Percentiles rank a stretch among this genome's conserved stretches.
Conservation (phyloP, 139 green algal genomes). For the Medakamo hakoo region DNA sequence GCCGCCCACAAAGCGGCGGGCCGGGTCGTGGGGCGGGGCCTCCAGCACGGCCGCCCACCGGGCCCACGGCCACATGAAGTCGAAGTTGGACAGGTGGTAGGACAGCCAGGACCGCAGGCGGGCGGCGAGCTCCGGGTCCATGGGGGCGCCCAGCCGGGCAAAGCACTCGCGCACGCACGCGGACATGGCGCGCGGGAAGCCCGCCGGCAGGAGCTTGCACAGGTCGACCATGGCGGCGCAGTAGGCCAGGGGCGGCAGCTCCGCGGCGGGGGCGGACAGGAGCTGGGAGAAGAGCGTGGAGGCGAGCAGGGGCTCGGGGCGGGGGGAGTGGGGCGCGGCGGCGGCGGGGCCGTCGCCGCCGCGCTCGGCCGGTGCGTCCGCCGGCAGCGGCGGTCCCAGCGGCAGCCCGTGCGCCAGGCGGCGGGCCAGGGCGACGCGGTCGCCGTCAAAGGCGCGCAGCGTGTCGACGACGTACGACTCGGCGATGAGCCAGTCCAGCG, state of each 20-base stretch:
- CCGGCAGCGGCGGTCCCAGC: no score
- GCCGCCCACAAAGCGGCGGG: slow-evolving; percentile 44
- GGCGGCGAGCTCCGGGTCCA: slow-evolving; percentile 51
- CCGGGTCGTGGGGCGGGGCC: slow-evolving; percentile 36
- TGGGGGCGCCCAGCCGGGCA: slow-evolving; percentile 27
- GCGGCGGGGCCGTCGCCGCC: neutral
- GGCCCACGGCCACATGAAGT: slow-evolving; percentile 81
- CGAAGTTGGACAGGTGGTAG: slow-evolving; percentile 78
- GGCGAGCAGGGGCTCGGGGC: neutral
- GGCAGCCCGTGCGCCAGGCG: slow-evolving; percentile 24
- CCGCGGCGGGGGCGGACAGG: slow-evolving; percentile 15
- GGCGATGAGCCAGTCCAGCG: slow-evolving; percentile 54
- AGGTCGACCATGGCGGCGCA: slow-evolving; percentile 63
- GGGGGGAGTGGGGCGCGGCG: neutral
- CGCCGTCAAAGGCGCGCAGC: slow-evolving; percentile 33
- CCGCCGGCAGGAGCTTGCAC: slow-evolving; percentile 38
- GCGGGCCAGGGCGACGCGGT: slow-evolving; percentile 48
- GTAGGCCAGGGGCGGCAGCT: slow-evolving; percentile 65
- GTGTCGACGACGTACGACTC: slow-evolving; percentile 73
- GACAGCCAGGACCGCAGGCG: slow-evolving; percentile 66
- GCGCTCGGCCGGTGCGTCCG: neutral
- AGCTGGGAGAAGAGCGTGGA: neutral
- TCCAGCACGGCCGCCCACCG: slow-evolving; percentile 50
- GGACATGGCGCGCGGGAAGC: slow-evolving; percentile 41
- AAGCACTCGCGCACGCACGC: slow-evolving; percentile 55